Conservation (phyloP, 495 filamentous ascomycete species). For the Penicillium canariense region DNA sequence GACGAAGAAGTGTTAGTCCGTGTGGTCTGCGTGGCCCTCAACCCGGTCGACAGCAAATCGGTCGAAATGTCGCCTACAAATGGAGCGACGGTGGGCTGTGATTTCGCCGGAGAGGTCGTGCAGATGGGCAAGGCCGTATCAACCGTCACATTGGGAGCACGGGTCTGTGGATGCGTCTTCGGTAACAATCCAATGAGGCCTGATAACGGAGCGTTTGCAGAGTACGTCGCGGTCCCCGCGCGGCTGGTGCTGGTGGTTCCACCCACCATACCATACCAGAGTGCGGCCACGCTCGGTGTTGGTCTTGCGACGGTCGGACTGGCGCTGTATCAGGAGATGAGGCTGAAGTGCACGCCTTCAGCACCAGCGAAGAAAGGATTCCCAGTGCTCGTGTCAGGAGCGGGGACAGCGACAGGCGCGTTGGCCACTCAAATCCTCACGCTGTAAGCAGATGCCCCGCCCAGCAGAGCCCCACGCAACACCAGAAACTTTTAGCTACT, state of each 20-base stretch:
- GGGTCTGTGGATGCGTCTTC: neutral
- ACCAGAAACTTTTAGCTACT: neutral
- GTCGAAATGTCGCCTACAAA: neutral
- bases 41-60: neutral
- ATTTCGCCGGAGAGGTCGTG: neutral
- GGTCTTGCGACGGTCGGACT: neutral
- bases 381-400: neutral
- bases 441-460: neutral
- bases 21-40: neutral
- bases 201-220: neutral
- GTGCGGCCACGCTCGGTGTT: neutral
- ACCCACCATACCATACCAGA: neutral
- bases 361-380: neutral
- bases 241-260: neutral
- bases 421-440: neutral
- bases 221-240: neutral
- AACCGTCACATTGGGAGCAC: neutral
- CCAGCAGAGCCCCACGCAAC: neutral
- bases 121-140: neutral
- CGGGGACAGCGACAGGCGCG: neutral
- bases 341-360: neutral
- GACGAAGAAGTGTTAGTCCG: neutral
- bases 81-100: neutral
- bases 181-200: neutral
- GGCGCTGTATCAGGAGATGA: neutral